Evolutionary conservation across 352 stramenopile genomes (phyloP), one percentile per base, ranked within the genome.

Genomic region (Globisporangium heterothallicum): DNA sequence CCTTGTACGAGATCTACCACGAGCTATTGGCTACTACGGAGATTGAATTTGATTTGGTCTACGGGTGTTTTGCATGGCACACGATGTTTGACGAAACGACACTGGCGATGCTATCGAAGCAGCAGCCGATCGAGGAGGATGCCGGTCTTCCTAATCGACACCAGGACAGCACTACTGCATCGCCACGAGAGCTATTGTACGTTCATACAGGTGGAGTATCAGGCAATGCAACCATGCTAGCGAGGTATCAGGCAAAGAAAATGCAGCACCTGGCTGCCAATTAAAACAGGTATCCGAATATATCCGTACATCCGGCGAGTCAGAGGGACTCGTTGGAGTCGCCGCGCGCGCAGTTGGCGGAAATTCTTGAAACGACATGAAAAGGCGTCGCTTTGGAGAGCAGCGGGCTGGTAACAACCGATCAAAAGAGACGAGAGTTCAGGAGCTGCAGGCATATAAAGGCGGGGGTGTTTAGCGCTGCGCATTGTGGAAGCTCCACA

Each of bases 21-120:
- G 74, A 92, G 49, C 48, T 92, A 9, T 53, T 82, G 21, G 56
- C 62, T n/a, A 56, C 73, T 26, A 89, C 84, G 1, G 48, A 63
- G 1, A 64, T 94, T 32, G 70, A 86, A 25, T 79, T 94, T 46
- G 84, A 94, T 22, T 53, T 94, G 40, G 27, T 92, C 2, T 94
- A 94, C 51, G 84, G 69, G 13, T 58, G 69, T 4, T 86, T 90
- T 32, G 69, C 74, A 47, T 94, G 84, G 84, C 64, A 88, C 59
- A 84, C 78, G 12, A 54, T 94, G n/a, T 86, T 94, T 36, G 72
- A 84, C 49, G 43, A 59, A 12, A n/a, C 19, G 8, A 63, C 68
- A 18, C 69, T 86, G 10, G 32, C 62, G 10, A 45, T 70, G 9
- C 62, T 84, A 13, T 27, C 0, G 30, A 21, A 16, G 32, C 16